Conservation (phyloP, 1,139 yeast genomes). For the Suhomyces kunorum region DNA sequence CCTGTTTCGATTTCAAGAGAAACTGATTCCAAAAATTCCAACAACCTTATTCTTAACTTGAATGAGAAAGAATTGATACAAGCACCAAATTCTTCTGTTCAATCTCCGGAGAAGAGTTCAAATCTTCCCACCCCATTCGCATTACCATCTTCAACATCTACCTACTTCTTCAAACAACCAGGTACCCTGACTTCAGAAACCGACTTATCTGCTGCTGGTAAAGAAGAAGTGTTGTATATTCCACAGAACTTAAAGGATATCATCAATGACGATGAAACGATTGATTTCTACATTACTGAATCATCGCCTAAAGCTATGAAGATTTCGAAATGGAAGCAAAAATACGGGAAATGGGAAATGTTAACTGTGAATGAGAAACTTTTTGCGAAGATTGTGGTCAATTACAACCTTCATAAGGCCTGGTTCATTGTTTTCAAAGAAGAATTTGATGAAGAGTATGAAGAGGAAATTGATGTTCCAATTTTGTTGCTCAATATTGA, state of each 20-base stretch:
- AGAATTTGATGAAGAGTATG: slow-evolving; percentile 32
- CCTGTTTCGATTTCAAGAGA: background rate
- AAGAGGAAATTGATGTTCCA: slow-evolving; percentile 40
- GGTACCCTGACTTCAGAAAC: slow-evolving; percentile 9
- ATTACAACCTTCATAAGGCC: slow-evolving; percentile 33
- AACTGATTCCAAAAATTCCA: background rate
- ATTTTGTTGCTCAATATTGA: slow-evolving; percentile 37
- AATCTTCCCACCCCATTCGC: slow-evolving; percentile 45
- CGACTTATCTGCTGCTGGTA: slow-evolving; percentile 3
- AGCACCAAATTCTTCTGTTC: background rate
- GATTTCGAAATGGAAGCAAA: slow-evolving; percentile 47
- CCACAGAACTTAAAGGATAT: slow-evolving; percentile 40
- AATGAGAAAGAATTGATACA: background rate
- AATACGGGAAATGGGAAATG: slow-evolving; percentile 51
- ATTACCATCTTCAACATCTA: slow-evolving; percentile 48
- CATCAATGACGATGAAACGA: slow-evolving; percentile 42
- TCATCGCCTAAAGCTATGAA: slow-evolving; percentile 39
- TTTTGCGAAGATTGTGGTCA: slow-evolving; percentile 42
- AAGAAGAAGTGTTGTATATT: slow-evolving; percentile 25
- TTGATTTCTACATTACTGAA: slow-evolving; percentile 43
- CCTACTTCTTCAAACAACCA: slow-evolving; percentile 38
- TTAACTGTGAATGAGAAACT: slow-evolving; percentile 39
- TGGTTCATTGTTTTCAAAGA: slow-evolving; percentile 50
- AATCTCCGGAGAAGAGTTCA: slow-evolving; percentile 13
- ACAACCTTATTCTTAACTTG: slow-evolving; percentile 4